phyloP scores from a whole-genome alignment of 306 rosid genomes.

The Cucurbita maxima region DNA sequence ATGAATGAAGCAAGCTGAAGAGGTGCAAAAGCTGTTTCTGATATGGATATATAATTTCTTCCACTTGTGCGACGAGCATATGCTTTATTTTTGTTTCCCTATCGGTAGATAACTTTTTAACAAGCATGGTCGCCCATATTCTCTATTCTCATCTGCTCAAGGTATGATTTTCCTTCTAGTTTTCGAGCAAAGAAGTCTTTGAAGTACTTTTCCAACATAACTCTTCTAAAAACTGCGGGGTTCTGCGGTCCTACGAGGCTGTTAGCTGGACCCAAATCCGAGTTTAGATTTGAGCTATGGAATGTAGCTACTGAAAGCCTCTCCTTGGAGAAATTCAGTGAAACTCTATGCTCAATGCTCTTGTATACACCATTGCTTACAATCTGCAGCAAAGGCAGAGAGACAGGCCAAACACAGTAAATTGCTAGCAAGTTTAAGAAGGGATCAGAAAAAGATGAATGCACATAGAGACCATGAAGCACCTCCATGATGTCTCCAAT shows the following conservation, averaged over 20 bases:
- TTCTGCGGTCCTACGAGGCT: slow-evolving; percentile 20
- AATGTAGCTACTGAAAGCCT: slow-evolving; percentile 41
- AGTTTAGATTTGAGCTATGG: slow-evolving; percentile 15
- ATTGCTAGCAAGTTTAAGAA: not conserved
- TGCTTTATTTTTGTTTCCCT: not conserved
- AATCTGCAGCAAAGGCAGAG: slow-evolving; percentile 16
- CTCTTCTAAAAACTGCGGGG: slow-evolving; percentile 18
- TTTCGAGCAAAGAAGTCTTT: slow-evolving; percentile 14
- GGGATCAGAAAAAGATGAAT: not conserved
- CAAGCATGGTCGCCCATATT: not conserved
- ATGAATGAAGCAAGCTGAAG: not conserved
- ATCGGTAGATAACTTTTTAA: not conserved
- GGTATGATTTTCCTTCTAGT: slow-evolving; percentile 22
- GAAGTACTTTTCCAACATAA: slow-evolving; percentile 6
- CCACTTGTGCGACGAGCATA: not conserved
- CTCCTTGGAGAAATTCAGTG: slow-evolving; percentile 23
- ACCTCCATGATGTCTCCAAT: not conserved
- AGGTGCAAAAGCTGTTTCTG: not conserved
- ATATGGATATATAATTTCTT: not conserved
- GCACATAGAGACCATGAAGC: not conserved
- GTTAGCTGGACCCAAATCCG: slow-evolving; percentile 29
- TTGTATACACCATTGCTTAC: slow-evolving; percentile 35
- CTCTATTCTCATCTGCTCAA: slow-evolving; percentile 14
- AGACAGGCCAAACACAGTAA: not conserved
- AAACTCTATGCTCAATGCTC: slow-evolving; percentile 32